Base-by-base conservation (phyloP, 345 rosid genomes). In the Gossypioides kirkii region DNA sequence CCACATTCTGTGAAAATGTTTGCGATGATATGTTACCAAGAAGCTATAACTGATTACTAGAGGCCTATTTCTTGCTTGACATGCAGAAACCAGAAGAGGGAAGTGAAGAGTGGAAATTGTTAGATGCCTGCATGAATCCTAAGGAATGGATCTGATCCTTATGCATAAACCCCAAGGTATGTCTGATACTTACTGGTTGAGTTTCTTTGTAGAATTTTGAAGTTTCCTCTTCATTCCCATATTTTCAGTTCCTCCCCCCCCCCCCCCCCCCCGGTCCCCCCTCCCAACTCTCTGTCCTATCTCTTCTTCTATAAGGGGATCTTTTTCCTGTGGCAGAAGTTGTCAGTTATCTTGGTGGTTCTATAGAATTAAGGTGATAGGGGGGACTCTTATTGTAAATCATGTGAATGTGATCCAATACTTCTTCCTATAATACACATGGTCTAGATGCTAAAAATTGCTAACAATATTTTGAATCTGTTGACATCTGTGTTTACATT, bases 121-220 rank as follows among this genome's bases (percentile, higher is more conserved):
- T 92, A 78, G 97, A 95, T 83, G 98, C 99, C 61, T 95, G 98
- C 84, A 86, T 95, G 75, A 95, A 90, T 80, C 99, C 99, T 0
- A 92, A 88, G 85, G 96, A 95, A 73, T 95, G 98, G 99, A 75
- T 94, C 77, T 89, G 81, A 77, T 36, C 28, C 61, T 18, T 38
- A 32, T 55, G 97, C 87, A 85, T 94, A 73, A 94, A 91, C 80
- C 97, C 97, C 1, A 90, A 88, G 82, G 97, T 89, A 76, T 92
- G 98, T 92, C 78, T 88, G 79, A 77, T 46, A 23, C 64, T 22
- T 36, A 46, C 20, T 0, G 22, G 18, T 62, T 26, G 22, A 64
- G 4, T 36, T 25, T 41, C 20, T 25, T 74, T 36, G 45, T 58
- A 12, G 22, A 20, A 4, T 56, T 22, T 17, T 49, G 71, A 25